Conservation (phyloP, 805 yeast species). For the Tetrapisispora phaffii region DNA sequence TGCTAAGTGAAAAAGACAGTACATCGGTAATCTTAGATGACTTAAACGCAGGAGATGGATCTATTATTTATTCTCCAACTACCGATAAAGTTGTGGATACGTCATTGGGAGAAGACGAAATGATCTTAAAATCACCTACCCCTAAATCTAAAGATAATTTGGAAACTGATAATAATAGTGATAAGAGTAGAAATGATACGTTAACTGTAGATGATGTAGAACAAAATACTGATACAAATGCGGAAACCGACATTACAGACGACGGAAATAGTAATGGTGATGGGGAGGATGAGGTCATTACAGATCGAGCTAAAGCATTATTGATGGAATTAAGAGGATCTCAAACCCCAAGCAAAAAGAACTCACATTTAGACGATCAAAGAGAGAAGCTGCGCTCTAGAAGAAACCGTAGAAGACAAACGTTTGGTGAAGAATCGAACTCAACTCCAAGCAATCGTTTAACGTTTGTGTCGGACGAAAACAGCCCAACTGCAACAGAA, state of each 20-base stretch:
- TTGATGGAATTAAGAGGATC: constrained; percentile 49
- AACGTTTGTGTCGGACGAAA: constrained; percentile 7
- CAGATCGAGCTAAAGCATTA: constrained; percentile 49
- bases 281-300: constrained; percentile 24
- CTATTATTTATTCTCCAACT: constrained; percentile 24
- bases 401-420: constrained; percentile 7
- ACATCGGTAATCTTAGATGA: constrained; percentile 9
- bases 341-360: constrained; percentile 15
- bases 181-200: neutral
- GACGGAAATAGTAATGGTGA: constrained; percentile 8
- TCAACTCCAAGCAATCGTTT: constrained; percentile 9
- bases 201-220: neutral
- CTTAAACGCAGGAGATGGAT: constrained; percentile 21
- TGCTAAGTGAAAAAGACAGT: constrained; percentile 27
- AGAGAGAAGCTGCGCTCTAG: constrained; percentile 23
- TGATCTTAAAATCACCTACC: constrained; percentile 5
- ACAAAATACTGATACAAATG: neutral
- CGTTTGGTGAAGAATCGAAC: constrained; percentile 2
- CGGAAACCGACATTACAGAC: neutral
- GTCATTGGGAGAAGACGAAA: neutral
- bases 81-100: neutral
- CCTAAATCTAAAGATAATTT: neutral
- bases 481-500: neutral
- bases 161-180: neutral
- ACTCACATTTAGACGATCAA: constrained; percentile 19